Evolutionary conservation across 2,329 filamentous ascomycete species (phyloP).

Genomic region (Stenocarpella maydis): DNA sequence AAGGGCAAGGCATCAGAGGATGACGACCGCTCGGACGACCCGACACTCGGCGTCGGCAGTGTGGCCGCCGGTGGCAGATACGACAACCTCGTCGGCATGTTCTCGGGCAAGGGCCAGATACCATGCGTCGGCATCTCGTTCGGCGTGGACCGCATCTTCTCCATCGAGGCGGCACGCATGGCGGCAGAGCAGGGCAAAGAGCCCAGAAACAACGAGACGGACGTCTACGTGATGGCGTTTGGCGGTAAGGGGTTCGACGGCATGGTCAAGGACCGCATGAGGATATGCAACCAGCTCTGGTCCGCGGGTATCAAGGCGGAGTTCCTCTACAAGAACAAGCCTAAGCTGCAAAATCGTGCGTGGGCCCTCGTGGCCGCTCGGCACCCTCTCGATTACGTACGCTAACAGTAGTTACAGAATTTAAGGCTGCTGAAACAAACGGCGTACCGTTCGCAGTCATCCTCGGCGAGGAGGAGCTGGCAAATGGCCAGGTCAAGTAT

Average conservation of each 20-base stretch:
- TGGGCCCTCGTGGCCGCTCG: not conserved
- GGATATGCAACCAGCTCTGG: conserved; percentile 80
- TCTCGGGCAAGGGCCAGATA: conserved; percentile 77
- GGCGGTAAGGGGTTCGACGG: conserved; percentile 86
- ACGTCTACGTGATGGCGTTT: conserved; percentile 95
- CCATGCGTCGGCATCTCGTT: conserved; percentile 90
- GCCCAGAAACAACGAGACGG: conserved; percentile 69
- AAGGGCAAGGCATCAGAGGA: conserved; percentile 62
- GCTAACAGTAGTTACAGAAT: conserved; percentile 56
- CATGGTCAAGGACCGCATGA: conserved; percentile 83
- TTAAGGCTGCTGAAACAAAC: conserved; percentile 85
- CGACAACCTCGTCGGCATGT: conserved; percentile 90
- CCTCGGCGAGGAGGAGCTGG: conserved; percentile 88
- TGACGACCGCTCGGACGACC: conserved; percentile 77
- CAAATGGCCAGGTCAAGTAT: conserved; percentile 72
- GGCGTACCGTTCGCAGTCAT: conserved; percentile 88
- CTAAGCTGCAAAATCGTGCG: conserved; percentile 75
- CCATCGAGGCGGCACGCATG: conserved; percentile 81
- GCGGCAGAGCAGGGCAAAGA: conserved; percentile 62
- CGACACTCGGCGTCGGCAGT: conserved; percentile 84
- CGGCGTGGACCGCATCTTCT: conserved; percentile 90
- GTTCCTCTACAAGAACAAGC: conserved; percentile 89
- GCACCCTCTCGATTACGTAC: not conserved
- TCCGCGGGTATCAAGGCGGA: conserved; percentile 91
- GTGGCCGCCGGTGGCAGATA: conserved; percentile 88